Base-by-base conservation (phyloP, 148 eudicot species). In the Linanthus parryae region DNA sequence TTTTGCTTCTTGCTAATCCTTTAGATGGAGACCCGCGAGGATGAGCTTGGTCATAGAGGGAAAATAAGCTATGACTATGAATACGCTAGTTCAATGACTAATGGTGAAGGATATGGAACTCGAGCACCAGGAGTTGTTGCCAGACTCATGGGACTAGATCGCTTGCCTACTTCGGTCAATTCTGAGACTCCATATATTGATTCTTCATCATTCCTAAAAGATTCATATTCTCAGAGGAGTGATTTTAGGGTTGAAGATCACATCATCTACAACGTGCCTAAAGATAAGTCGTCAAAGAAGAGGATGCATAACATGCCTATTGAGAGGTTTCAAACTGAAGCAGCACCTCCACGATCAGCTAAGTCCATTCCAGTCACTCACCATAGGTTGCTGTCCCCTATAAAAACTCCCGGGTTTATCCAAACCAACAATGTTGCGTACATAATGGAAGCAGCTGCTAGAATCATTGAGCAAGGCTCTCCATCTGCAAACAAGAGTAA, bases 91-190 rank as follows among this genome's bases (percentile, higher is more conserved):
- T 69, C 81, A 13, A 52, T 71, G n/a, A 72, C 57, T 54, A 65
- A 52, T 53, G 90, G 80, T 67, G 89, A 88, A 30, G 78, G 72
- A 54, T 57, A 56, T 59, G 80, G 66, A 48, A 69, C 71, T 51
- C 81, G 61, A 84, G 78, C 88, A 5, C 94, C 96, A 11, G 85
- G 99, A 27, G 96, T 92, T 43, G 99, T 92, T 59, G 99, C 99
- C 50, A 83, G 88, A 51, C 96, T 92, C 66, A 92, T 92, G 99
- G 99, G 99, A 60, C 58, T 92, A 70, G 99, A 92, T 43, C 77
- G 90, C 9, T 68, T 92, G 76, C 99, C 99, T 21, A 73, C 75
- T 8, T 60, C 79, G 52, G 54, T 63, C 69, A 54, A 66, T 44
- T 47, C 74, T 52, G 96, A 82, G 56, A 57, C 75, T 45, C 70